Percentiles rank a stretch among this genome's conserved stretches.
phyloP scores from a whole-genome alignment of 2,329 filamentous ascomycete genomes.

The Calonectria leucothoes region DNA sequence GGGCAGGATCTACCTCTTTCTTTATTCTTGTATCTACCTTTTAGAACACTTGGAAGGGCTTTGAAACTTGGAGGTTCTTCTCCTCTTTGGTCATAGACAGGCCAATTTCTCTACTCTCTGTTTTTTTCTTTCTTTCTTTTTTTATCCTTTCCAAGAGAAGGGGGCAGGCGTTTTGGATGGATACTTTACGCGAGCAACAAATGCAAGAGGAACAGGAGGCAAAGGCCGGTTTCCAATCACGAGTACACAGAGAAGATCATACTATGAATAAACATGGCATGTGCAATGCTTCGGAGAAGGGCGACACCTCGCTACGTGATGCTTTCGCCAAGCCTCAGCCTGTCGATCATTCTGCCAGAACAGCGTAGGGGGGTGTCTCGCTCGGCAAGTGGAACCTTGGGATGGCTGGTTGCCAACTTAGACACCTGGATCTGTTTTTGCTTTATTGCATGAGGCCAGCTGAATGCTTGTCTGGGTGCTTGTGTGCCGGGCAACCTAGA shows the following conservation, averaged over 20 bases:
- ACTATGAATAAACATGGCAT: conserved; percentile 16
- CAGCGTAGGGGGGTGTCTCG: conserved; percentile 2
- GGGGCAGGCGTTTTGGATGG: conserved; percentile 6
- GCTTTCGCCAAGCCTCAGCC: conserved; percentile 18
- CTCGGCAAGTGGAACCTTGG: conserved; percentile 10
- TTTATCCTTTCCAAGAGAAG: neutral
- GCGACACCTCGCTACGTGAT: conserved; percentile 4
- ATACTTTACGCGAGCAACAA: neutral
- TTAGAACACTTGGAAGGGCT: neutral
- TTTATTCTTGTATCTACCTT: neutral
- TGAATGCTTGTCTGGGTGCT: neutral
- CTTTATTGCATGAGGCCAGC: neutral
- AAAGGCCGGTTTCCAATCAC: neutral
- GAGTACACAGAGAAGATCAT: conserved; percentile 10
- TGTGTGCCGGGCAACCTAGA: neutral
- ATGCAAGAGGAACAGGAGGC: neutral
- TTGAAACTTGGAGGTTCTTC: neutral
- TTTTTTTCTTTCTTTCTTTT: neutral
- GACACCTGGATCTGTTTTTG: neutral
- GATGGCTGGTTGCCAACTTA: neutral
- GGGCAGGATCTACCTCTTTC: neutral
- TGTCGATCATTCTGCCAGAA: conserved; percentile 17
- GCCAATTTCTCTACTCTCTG: neutral
- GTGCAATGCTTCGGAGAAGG: neutral
- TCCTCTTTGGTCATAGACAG: conserved; percentile 8